A percentile compares a stretch with the other conserved stretches of the same genome.
phyloP scores from a whole-genome alignment of 2,329 filamentous ascomycete genomes.

The Arthroderma sp. region DNA sequence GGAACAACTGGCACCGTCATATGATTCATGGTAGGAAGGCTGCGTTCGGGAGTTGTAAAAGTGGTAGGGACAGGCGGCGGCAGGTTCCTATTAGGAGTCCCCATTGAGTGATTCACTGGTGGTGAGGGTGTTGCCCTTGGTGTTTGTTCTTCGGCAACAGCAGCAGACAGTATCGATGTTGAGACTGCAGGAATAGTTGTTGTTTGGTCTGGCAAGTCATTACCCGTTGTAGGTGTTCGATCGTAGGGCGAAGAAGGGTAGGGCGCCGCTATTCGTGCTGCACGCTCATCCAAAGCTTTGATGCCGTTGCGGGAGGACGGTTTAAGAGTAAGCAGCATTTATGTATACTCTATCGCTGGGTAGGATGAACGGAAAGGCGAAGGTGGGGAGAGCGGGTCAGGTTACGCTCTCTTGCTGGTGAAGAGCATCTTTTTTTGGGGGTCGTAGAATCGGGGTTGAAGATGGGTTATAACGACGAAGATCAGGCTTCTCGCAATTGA shows the following conservation, averaged over 20 bases:
- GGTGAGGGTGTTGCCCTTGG: not conserved
- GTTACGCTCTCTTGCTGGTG: too few relatives aligned
- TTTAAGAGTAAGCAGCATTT: slow-evolving; percentile 41
- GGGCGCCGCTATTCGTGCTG: slow-evolving; percentile 4
- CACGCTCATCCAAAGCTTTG: slow-evolving; percentile 6
- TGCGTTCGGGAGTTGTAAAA: slow-evolving; percentile 34
- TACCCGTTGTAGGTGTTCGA: too few relatives aligned
- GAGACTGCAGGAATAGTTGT: slow-evolving; percentile 13
- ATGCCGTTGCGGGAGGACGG: slow-evolving; percentile 35
- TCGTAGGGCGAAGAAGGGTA: not conserved
- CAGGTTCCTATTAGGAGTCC: slow-evolving; percentile 55
- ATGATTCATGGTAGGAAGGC: slow-evolving; percentile 21
- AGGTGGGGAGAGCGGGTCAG: too few relatives aligned
- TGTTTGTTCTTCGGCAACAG: not conserved
- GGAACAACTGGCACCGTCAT: slow-evolving; percentile 29
- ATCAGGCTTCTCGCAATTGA: too few relatives aligned
- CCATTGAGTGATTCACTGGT: slow-evolving; percentile 47
- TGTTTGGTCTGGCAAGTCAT: slow-evolving; percentile 16
- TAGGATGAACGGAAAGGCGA: slow-evolving; percentile 1
- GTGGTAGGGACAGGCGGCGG: slow-evolving; percentile 56
- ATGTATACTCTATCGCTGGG: slow-evolving; percentile 5
- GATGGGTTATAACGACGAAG: not conserved
- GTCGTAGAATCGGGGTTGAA: not conserved
- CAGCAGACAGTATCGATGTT: slow-evolving; percentile 21
- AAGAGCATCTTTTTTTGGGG: not conserved